These are phyloP conservation scores for Tulasnella sp. DNA, from an alignment of 768 basidiomycete species.

Conservation along the genomic window DNA sequence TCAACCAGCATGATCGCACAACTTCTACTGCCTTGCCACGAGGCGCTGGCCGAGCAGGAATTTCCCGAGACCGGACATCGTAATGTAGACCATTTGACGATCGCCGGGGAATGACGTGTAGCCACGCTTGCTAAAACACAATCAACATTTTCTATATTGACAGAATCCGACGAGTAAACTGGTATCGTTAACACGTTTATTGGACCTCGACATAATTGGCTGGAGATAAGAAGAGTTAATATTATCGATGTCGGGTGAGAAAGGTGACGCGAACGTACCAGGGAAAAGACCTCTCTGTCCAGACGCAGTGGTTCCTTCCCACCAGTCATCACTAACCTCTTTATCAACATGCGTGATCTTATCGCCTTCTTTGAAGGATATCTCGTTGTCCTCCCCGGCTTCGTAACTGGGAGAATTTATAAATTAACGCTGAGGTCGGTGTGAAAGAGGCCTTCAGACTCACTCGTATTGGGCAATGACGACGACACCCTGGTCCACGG, in stretches of 20 bases:
- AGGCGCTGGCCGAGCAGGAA: too few species aligned
- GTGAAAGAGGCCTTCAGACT: constrained; percentile 23
- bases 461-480: constrained; percentile 65
- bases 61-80: too few species aligned
- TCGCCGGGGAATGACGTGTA: too few species aligned
- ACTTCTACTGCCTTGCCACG: too few species aligned
- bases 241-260: background rate
- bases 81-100: too few species aligned
- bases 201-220: constrained; percentile 14
- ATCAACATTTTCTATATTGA: too few species aligned
- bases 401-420: constrained; percentile 49
- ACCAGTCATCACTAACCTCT: constrained; percentile 75
- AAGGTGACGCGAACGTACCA: constrained; percentile 33
- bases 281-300: constrained; percentile 60
- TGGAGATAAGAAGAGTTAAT: background rate
- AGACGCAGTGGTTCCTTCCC: constrained; percentile 53
- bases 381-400: constrained; percentile 82
- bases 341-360: constrained; percentile 65
- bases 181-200: background rate
- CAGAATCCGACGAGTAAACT: too few species aligned
- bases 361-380: constrained; percentile 76
- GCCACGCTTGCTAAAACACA: too few species aligned
- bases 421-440: constrained; percentile 16
- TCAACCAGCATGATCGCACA: too few species aligned
- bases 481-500: constrained; percentile 43